Base-by-base conservation (phyloP, 192 early-diverging fungal species). In the Rhizoclosmatium globosum region DNA sequence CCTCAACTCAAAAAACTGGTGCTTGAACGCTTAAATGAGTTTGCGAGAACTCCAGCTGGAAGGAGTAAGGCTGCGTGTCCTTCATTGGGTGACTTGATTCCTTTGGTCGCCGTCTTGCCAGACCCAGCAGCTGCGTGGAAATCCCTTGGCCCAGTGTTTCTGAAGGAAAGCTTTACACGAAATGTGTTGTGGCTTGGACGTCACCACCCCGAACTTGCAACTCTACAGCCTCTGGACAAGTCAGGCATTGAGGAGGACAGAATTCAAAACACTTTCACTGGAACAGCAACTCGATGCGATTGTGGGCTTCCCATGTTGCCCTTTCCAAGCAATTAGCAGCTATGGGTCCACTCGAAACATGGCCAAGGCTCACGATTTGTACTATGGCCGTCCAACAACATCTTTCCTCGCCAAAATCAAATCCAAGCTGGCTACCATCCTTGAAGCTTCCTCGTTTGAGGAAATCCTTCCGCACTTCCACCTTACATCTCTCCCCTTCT, bases 51-150 rank as follows among this genome's bases (percentile, higher is more conserved):
- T 13, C 66, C 70, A 7, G n/a, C 23, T 56, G 44, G n/a, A 17
- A 67, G 82, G 9, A 17, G 4, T 57, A 83, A 83, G 67, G 58
- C 21, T 21, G 82, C 73, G 19, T 19, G 62, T 47, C 72, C 82
- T 6, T 83, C 82, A 6, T 60, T 83, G 50, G 82, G 82, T 21
- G 66, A 83, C 53, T 48, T 83, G 61, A 76, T 83, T 65, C 82
- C 78, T n/a, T 47, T 80, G 9, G 59, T 83, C 15, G 23, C 56
- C 41, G 71, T 83, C 2, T 78, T 80, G 68, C 38, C 23, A 6
- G 56, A 70, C 50, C 57, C 74, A 23, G 3, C 53, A 23, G 21
- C 42, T 13, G 74, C 64, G 13, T 76, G 74, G 74, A 64, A 76
- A n/a, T 53, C 11, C 38, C 31, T 76, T 9, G 74, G 74, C 13